phyloP scores from a whole-genome alignment of 2,329 filamentous ascomycete genomes.

The Trichophyton rubrum region DNA sequence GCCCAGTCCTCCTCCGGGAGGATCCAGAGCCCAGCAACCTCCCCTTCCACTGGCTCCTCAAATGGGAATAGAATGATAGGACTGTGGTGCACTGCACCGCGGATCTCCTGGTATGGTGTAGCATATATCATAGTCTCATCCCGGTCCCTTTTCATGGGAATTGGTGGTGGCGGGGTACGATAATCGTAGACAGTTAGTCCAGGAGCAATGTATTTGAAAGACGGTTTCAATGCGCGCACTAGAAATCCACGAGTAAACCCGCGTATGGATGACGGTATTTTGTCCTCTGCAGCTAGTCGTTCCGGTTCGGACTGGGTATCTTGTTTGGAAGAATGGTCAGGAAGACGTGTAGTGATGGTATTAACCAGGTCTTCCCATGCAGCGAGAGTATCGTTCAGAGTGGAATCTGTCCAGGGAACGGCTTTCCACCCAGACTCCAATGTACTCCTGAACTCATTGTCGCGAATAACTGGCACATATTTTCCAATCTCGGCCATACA shows the following conservation, averaged over 20 bases:
- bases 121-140: background rate
- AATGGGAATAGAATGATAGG: background rate
- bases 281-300: background rate
- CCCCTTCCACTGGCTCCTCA: background rate
- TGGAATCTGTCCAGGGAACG: background rate
- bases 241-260: constrained; percentile 4
- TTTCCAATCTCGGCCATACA: background rate
- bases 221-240: background rate
- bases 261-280: background rate
- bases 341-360: background rate
- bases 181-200: background rate
- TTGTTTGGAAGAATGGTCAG: background rate
- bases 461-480: background rate
- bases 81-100: background rate
- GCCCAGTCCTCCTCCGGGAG: background rate
- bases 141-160: background rate
- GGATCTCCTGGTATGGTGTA: background rate
- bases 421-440: background rate
- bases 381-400: background rate
- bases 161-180: background rate
- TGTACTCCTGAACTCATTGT: background rate
- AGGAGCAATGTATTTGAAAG: constrained; percentile 4
- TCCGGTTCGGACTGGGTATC: background rate
- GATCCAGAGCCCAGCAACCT: constrained; percentile 1
- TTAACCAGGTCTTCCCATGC: background rate